phyloP scores from a whole-genome alignment of 2,329 filamentous ascomycete genomes.

The Alternaria viburni region DNA sequence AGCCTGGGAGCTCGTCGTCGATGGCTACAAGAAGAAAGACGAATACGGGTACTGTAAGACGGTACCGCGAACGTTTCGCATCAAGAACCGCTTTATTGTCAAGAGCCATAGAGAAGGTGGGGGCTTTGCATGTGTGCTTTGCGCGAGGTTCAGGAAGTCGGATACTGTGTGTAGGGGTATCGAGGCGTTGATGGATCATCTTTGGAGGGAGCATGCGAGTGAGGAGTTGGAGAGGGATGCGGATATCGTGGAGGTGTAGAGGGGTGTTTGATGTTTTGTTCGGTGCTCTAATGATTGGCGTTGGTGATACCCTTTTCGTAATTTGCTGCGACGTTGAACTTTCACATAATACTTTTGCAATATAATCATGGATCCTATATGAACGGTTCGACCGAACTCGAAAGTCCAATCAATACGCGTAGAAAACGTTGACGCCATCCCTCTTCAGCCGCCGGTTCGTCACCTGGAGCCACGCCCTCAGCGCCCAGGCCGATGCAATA shows the following conservation, averaged over 20 bases:
- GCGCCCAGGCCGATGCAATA: conserved; percentile 20
- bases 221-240: conserved; percentile 36
- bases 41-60: conserved; percentile 1
- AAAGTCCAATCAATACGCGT: conserved; percentile 11
- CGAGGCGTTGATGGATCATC: conserved; percentile 38
- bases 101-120: conserved; percentile 40
- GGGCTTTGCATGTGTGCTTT: conserved; percentile 41
- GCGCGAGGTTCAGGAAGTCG: conserved; percentile 26
- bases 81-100: conserved; percentile 39
- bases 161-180: conserved; percentile 38
- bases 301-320: background rate
- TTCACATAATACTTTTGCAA: background rate
- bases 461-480: conserved; percentile 18
- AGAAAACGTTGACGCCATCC: conserved; percentile 17
- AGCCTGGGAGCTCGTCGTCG: conserved; percentile 39
- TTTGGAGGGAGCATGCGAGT: conserved; percentile 41
- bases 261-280: background rate
- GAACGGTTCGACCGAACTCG: background rate
- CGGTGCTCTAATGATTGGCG: background rate
- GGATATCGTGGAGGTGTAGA: conserved; percentile 30
- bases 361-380: background rate
- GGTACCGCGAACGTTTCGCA: conserved; percentile 26
- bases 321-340: background rate
- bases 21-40: conserved; percentile 8
- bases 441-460: conserved; percentile 16